Conservation (phyloP, 148 eudicot genomes). For the Persicaria maculosa region DNA sequence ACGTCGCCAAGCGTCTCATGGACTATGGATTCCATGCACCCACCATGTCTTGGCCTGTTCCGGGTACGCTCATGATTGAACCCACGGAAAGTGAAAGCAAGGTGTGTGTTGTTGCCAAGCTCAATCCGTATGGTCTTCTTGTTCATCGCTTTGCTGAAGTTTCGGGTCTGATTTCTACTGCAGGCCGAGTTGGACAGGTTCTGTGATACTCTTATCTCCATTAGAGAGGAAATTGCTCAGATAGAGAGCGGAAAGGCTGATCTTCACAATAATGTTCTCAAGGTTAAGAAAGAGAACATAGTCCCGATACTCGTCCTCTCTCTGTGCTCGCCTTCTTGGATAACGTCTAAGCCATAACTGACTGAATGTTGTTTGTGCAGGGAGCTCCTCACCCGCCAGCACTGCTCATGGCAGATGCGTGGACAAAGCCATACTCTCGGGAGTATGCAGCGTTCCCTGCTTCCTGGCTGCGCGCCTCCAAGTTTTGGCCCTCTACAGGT, state of each 20-base stretch:
- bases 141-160: constrained; percentile 1
- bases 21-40: constrained; percentile 98
- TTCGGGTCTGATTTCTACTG: constrained; percentile 14
- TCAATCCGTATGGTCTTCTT: background rate
- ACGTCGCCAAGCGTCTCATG: constrained; percentile 95
- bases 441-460: constrained; percentile 98
- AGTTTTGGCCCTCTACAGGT: constrained; percentile 98
- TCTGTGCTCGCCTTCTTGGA: background rate
- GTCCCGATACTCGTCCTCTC: background rate
- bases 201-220: constrained; percentile 92
- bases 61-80: constrained; percentile 99
- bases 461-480: constrained; percentile 74
- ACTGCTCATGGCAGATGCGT: constrained; percentile 88
- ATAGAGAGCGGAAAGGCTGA: constrained; percentile 92
- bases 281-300: constrained; percentile 37
- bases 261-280: constrained; percentile 77
- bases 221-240: constrained; percentile 82
- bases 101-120: constrained; percentile 26
- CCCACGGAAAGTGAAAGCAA: constrained; percentile 99
- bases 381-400: constrained; percentile 97
- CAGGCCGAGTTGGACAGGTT: constrained; percentile 95
- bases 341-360: background rate
- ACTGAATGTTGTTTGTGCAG: constrained; percentile 35
- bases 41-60: constrained; percentile 99
- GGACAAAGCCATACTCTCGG: constrained; percentile 93